Evolutionary conservation across 2,329 filamentous ascomycete species (phyloP).

Genomic region (Aspergillus terreus): DNA sequence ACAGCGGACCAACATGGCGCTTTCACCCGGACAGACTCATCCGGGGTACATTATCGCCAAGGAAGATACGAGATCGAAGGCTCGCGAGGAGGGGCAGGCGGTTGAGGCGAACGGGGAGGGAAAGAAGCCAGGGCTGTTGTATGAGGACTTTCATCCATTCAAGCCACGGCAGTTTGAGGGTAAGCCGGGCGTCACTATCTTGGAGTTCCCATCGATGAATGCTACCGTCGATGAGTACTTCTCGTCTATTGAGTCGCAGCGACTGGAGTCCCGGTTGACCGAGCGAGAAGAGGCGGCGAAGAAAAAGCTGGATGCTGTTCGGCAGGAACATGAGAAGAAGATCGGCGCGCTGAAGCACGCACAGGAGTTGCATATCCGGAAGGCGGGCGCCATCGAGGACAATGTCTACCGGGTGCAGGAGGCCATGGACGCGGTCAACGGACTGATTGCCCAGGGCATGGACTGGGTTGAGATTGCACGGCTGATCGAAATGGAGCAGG

Average conservation of each 20-base stretch:
- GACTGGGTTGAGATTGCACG: constrained; percentile 92
- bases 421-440: constrained; percentile 87
- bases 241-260: constrained; percentile 92
- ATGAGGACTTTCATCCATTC: constrained; percentile 96
- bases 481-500: constrained; percentile 83
- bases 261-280: constrained; percentile 74
- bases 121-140: constrained; percentile 55
- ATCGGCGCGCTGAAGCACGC: constrained; percentile 78
- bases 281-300: constrained; percentile 80
- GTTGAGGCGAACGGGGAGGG: constrained; percentile 31
- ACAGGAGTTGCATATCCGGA: constrained; percentile 78
- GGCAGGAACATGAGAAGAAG: constrained; percentile 76
- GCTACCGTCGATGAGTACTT: constrained; percentile 95
- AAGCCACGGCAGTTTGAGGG: constrained; percentile 73
- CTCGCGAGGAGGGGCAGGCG: constrained; percentile 22
- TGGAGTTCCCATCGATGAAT: constrained; percentile 83
- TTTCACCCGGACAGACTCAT: constrained; percentile 62
- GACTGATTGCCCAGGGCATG: constrained; percentile 89
- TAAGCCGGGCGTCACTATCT: constrained; percentile 61
- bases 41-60: constrained; percentile 89
- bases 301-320: constrained; percentile 79
- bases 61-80: constrained; percentile 34
- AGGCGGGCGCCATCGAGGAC: constrained; percentile 84
- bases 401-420: constrained; percentile 91
- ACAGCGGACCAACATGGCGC: constrained; percentile 62